A percentile compares a stretch with the other conserved stretches of the same genome.
Conservation (phyloP, 208 protist genomes). For the Leishmania major region DNA sequence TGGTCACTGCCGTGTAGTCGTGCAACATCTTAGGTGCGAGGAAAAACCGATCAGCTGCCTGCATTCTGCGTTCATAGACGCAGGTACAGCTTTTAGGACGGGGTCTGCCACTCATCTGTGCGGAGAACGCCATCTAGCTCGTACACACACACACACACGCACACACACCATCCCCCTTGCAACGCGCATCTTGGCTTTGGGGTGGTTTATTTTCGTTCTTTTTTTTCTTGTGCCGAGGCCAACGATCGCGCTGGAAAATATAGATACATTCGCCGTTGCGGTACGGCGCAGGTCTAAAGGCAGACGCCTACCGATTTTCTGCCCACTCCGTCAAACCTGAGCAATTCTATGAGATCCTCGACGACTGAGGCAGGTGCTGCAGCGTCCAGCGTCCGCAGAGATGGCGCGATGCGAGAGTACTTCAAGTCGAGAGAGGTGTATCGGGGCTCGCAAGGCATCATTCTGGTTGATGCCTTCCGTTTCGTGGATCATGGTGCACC, state of each 20-base stretch:
- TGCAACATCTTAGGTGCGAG: neutral
- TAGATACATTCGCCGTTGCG: neutral
- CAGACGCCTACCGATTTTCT: neutral
- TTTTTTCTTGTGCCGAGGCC: neutral
- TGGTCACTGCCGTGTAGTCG: too few relatives aligned
- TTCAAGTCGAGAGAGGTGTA: slow-evolving; percentile 62
- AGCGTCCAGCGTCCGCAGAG: neutral
- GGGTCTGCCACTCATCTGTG: neutral
- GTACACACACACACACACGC: neutral
- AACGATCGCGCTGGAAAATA: too few relatives aligned
- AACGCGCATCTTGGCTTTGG: neutral
- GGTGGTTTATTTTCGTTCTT: neutral
- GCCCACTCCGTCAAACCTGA: neutral
- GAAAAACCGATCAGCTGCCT: neutral
- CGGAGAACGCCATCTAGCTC: neutral
- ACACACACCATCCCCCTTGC: neutral
- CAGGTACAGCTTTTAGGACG: neutral
- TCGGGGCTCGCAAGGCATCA: slow-evolving; percentile 25
- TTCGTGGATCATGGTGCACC: slow-evolving; percentile 16
- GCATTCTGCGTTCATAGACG: neutral
- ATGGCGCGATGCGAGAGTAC: slow-evolving; percentile 37
- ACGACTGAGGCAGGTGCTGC: neutral
- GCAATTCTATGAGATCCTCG: neutral
- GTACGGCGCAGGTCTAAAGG: neutral
- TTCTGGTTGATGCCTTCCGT: slow-evolving; percentile 85